A percentile compares a stretch with the other conserved stretches of the same genome.
These are phyloP conservation scores for Balakata baccata DNA, from an alignment of 345 rosid species.

Conservation along the genomic window DNA sequence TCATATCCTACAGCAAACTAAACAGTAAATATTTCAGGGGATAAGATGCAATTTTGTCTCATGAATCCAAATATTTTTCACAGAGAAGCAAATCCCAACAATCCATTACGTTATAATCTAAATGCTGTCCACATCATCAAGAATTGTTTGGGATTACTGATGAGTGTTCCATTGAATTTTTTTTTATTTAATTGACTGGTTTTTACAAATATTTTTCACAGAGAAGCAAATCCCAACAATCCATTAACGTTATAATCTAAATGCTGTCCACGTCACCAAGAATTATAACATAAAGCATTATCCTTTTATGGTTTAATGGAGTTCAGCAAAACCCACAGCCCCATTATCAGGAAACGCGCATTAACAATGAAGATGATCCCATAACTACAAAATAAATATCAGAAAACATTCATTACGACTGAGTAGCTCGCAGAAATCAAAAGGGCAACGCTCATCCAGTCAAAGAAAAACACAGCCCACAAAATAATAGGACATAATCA, in stretches of 20 bases:
- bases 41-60: not conserved
- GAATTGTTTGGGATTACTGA: too few relatives aligned
- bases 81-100: not conserved
- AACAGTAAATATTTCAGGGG: not conserved
- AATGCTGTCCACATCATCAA: too few relatives aligned
- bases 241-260: not conserved
- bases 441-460: not conserved
- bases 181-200: too few relatives aligned
- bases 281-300: not conserved
- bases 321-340: not conserved
- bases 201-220: not conserved
- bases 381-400: not conserved
- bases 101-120: not conserved
- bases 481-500: too few relatives aligned
- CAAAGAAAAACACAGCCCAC: too few relatives aligned
- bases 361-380: not conserved
- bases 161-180: too few relatives aligned
- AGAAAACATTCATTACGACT: not conserved
- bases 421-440: not conserved
- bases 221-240: not conserved
- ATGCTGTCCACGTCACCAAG: not conserved
- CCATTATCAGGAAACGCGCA: slow-evolving; percentile 5
- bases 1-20: not conserved
- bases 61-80: not conserved
- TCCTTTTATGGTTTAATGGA: not conserved